Percentiles rank a stretch among this genome's conserved stretches.
Evolutionary conservation across 352 stramenopile genomes (phyloP).

Genomic region (Blastocystis sp.): DNA sequence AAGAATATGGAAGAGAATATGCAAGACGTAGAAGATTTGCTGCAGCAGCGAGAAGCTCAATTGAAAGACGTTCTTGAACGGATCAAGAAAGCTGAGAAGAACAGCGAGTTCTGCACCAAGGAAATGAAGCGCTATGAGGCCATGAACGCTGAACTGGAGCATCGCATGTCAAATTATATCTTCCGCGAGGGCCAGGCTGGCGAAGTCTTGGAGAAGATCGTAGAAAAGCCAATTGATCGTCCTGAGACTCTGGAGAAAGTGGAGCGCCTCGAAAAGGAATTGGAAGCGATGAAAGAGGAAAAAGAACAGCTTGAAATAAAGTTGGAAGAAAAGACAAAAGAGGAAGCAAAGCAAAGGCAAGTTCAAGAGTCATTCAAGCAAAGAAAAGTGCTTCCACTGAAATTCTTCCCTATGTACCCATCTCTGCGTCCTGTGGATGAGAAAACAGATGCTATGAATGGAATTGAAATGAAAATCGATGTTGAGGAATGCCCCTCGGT

Average conservation of each 20-base stretch:
- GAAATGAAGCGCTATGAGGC: not conserved
- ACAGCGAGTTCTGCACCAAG: not conserved
- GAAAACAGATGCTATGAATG: not conserved
- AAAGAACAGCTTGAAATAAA: not conserved
- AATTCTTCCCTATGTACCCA: constrained; percentile 52
- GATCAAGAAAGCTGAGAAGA: constrained; percentile 30
- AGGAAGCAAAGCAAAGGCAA: not conserved
- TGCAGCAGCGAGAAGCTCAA: constrained; percentile 36
- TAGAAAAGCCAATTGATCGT: constrained; percentile 8
- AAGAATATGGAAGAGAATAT: constrained; percentile 61
- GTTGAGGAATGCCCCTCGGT: not conserved
- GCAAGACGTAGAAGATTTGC: constrained; percentile 45
- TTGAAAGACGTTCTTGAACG: constrained; percentile 39
- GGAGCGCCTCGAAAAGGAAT: not conserved
- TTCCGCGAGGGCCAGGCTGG: constrained; percentile 20
- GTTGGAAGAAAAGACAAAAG: not conserved
- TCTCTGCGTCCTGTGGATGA: not conserved
- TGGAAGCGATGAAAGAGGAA: not conserved
- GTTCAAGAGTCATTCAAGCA: not conserved
- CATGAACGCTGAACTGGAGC: not conserved
- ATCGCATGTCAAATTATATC: constrained; percentile 43
- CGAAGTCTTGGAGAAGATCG: constrained; percentile 39
- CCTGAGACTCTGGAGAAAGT: constrained; percentile 35
- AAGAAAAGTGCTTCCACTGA: constrained; percentile 27
- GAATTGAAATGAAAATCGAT: not conserved